Base-by-base conservation (phyloP, 768 basidiomycete species). In the Boletus pseudo-olivaceus region DNA sequence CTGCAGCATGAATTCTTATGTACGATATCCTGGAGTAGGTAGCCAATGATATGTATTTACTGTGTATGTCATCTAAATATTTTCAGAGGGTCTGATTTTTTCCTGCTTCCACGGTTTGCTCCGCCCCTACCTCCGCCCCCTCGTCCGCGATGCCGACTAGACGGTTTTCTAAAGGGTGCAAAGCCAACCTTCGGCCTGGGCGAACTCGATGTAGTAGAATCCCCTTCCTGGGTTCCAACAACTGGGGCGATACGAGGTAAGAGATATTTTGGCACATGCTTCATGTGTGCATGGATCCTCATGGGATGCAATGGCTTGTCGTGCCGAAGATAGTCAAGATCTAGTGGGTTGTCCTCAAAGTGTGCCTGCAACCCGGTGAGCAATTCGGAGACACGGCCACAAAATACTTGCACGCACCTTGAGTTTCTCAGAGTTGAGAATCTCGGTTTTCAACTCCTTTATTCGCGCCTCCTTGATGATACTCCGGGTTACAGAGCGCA, bases 321-420 rank as follows among this genome's bases (percentile, higher is more conserved):
- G 71, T 98, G 97, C 2, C 92, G 84, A 42, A 98, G 76, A 67
- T 85, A 97, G 51, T 94, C 92, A 11, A 98, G 78, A 66, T 98
- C 95, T 8, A 91, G 77, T 1, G 96, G 96, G 66, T 98, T 94
- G 65, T 98, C 94, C 65, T 98, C 94, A 58, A 99, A 98, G 71
- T 98, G 96, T 7, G 94, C 93, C 95, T 98, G 63, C 39, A 58
- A 23, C 52, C 32, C 12, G 29, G 52, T 55, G 12, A 56, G 41
- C 38, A 34, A 49, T 41, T n/a, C 41, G 14, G 17, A 23, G 17
- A 32, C 33, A 6, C 30, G 15, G 48, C 32, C 45, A 20, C 17
- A 27, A 9, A 10, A 42, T 20, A 12, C 44, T 44, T 19, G 14
- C 14, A 48, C 81, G 34, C 54, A 94, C 95, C 83, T 98, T 98